phyloP scores from a whole-genome alignment of 768 basidiomycete genomes.

The Trametes sanguinea region DNA sequence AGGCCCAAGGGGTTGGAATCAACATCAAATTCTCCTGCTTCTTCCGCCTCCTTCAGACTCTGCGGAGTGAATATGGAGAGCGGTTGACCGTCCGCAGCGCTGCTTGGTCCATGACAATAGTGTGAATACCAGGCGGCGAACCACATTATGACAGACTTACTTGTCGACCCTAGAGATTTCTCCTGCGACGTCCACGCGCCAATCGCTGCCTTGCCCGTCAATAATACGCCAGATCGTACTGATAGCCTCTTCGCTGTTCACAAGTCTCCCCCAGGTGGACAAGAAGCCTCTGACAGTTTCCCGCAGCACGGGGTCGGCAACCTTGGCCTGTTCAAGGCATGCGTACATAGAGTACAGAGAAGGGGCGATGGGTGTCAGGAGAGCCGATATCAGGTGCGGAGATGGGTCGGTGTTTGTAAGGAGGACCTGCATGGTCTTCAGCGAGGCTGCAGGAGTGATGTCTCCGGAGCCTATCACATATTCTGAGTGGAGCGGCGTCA shows the following conservation, averaged over 20 bases:
- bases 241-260: constrained; percentile 52
- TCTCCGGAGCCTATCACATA: neutral
- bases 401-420: constrained; percentile 81
- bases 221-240: constrained; percentile 63
- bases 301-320: constrained; percentile 64
- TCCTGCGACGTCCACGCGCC: constrained; percentile 60
- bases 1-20: constrained; percentile 63
- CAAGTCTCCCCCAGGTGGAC: constrained; percentile 74
- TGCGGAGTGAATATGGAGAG: constrained; percentile 56
- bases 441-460: constrained; percentile 40
- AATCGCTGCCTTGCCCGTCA: constrained; percentile 48
- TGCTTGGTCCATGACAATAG: neutral
- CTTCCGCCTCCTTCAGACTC: constrained; percentile 42
- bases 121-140: neutral
- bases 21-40: constrained; percentile 45
- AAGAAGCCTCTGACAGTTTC: constrained; percentile 63
- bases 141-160: constrained; percentile 39
- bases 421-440: constrained; percentile 56
- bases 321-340: constrained; percentile 53
- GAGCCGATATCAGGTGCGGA: constrained; percentile 58
- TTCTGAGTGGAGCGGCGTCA: neutral
- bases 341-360: constrained; percentile 65
- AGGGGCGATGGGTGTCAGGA: constrained; percentile 70
- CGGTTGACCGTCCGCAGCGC: constrained; percentile 23
- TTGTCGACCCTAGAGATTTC: constrained; percentile 43